Evolutionary conservation across 2,329 filamentous ascomycete genomes (phyloP), one percentile per base, ranked within the genome.

Genomic region (Cladosporium phlei): DNA sequence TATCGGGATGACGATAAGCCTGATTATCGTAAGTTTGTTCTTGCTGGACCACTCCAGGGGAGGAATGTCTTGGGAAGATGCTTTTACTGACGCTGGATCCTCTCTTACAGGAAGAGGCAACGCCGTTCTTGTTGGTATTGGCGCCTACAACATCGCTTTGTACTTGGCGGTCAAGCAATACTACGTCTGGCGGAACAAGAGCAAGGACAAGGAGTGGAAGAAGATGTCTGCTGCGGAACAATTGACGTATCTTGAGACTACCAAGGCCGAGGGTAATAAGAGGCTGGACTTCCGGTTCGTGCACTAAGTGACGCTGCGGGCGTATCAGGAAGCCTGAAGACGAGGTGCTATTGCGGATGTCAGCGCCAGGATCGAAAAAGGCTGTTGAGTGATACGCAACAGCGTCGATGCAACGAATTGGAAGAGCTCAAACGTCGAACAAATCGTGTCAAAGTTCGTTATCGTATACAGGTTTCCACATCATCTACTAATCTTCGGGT

Each of bases 161-260:
- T 25, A 42, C 27, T 11, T 42, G 11, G 22, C 25, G 4, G 28
- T 74, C 1, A 42, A 42, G 11, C 2, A 12, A 3, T 42, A 42
- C 25, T 29, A 29, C 28, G 37, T 48, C 2, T 38, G 38, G 11
- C 40, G 49, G 12, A 42, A 28, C 24, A 42, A 30, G 24, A 20
- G 40, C 22, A 71, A 70, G 12, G 73, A 76, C 11, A 55, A 49
- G 22, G 55, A 66, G n/a, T 79, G 76, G 75, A 60, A 66, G 5
- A 60, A 60, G 9, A 69, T 79, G 67, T 70, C 59, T 8, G 63
- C 67, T 32, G 69, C 72, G 12, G 69, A 78, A 55, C 67, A 69
- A 55, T 61, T 60, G 2, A 52, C 68, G 14, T 81, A 81, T 55
- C 63, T 77, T 28, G 52, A 60, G 10, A 58, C 55, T 1, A 59